These are phyloP conservation scores for Dalechampia spathulata DNA, from an alignment of 441 rosid species.

Conservation along the genomic window DNA sequence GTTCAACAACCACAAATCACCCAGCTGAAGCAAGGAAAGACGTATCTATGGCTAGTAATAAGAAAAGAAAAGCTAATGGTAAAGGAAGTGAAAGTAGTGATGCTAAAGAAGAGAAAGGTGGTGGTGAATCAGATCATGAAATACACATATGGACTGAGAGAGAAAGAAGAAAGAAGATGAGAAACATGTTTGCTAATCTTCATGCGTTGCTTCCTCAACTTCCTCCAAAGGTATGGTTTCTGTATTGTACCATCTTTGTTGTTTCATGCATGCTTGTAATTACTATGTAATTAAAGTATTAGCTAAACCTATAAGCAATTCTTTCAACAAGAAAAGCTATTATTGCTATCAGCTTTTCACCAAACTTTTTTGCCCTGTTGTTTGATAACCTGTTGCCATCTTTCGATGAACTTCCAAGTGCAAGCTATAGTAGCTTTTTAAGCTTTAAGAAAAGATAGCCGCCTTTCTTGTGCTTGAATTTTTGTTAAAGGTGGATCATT, in stretches of 20 bases:
- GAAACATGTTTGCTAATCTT: constrained; percentile 63
- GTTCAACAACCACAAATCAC: constrained; percentile 10
- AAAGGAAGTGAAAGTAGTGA: not conserved
- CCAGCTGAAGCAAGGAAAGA: not conserved
- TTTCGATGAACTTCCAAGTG: not conserved
- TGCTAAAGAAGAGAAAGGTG: constrained; percentile 17
- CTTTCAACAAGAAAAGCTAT: too few relatives aligned
- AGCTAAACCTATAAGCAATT: too few relatives aligned
- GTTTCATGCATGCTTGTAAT: not conserved
- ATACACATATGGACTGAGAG: constrained; percentile 76
- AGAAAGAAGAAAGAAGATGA: constrained; percentile 90
- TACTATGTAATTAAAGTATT: too few relatives aligned
- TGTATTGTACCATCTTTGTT: too few relatives aligned
- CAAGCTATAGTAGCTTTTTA: not conserved
- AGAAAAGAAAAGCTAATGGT: not conserved
- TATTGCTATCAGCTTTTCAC: not conserved
- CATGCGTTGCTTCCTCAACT: constrained; percentile 83
- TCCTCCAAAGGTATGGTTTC: constrained; percentile 58
- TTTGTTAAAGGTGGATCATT: constrained; percentile 2
- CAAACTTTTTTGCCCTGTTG: not conserved
- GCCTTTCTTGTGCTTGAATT: not conserved
- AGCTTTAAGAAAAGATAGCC: not conserved
- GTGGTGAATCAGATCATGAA: constrained; percentile 45
- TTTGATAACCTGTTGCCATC: not conserved
- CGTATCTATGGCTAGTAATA: not conserved